Conservation (phyloP, 2,329 filamentous ascomycete species). For the Diaporthe longicolla region DNA sequence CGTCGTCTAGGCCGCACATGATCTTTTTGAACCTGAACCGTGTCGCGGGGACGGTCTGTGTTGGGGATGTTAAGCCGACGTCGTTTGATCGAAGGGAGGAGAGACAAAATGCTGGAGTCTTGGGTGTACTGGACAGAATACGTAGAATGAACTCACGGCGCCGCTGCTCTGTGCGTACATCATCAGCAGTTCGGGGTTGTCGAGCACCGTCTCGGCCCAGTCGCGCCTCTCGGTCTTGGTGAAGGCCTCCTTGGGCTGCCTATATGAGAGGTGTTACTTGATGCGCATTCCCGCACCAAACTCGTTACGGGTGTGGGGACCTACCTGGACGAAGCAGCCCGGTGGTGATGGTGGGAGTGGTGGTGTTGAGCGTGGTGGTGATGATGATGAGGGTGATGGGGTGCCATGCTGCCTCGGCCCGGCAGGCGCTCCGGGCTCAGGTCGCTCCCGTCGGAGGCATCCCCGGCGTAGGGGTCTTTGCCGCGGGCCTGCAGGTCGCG, state of each 20-base stretch:
- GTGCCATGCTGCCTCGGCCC: neutral
- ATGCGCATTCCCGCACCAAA: neutral
- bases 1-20: slow-evolving; percentile 66
- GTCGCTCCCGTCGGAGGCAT: slow-evolving; percentile 51
- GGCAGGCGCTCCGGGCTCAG: slow-evolving; percentile 47
- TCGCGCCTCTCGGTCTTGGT: slow-evolving; percentile 60
- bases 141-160: slow-evolving; percentile 60
- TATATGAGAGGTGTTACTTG: neutral
- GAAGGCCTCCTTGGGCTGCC: slow-evolving; percentile 55
- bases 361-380: neutral
- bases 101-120: neutral
- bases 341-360: slow-evolving; percentile 16
- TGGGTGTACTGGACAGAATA: neutral
- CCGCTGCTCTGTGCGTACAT: slow-evolving; percentile 69
- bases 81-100: too few species aligned
- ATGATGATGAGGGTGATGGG: neutral
- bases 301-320: neutral
- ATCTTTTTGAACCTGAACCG: slow-evolving; percentile 69
- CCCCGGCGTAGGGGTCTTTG: slow-evolving; percentile 65
- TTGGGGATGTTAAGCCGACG: neutral
- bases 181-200: slow-evolving; percentile 71
- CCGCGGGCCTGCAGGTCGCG: slow-evolving; percentile 72
- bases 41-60: slow-evolving; percentile 69
- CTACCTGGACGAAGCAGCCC: slow-evolving; percentile 11
- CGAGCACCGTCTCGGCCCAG: slow-evolving; percentile 67